Percentiles rank a stretch among this genome's conserved stretches.
These are phyloP conservation scores for Pyrenophora teres DNA, from an alignment of 2,329 filamentous ascomycete genomes.

Conservation along the genomic window DNA sequence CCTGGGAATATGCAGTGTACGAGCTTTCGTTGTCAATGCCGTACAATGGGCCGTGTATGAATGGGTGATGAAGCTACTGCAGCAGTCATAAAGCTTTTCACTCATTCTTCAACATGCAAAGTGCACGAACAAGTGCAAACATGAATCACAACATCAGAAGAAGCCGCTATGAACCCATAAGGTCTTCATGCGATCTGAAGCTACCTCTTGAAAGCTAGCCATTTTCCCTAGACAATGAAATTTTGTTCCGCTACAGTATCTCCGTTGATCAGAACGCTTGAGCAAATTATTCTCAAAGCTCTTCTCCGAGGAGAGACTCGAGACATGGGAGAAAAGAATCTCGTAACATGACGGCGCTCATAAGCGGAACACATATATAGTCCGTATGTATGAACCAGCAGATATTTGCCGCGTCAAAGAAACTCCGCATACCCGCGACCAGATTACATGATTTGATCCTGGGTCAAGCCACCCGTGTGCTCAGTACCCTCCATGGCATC, in stretches of 20 bases:
- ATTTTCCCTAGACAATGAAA: conserved; percentile 45
- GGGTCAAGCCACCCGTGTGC: conserved; percentile 72
- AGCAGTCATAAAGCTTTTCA: conserved; percentile 10
- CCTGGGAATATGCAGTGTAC: conserved; percentile 77
- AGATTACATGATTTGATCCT: conserved; percentile 93
- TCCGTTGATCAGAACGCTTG: conserved; percentile 11
- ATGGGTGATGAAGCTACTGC: conserved; percentile 69
- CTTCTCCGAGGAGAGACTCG: conserved; percentile 25
- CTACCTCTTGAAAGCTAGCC: conserved; percentile 26
- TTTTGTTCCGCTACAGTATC: conserved; percentile 29
- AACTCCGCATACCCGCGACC: neutral
- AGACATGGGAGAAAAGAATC: conserved; percentile 20
- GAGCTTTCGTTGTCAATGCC: conserved; percentile 92
- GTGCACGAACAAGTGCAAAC: neutral
- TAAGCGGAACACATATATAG: conserved; percentile 8
- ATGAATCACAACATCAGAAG: neutral
- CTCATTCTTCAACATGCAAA: too few species aligned
- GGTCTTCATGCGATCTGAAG: conserved; percentile 6
- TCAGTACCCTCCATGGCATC: conserved; percentile 84
- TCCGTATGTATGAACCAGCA: conserved; percentile 4
- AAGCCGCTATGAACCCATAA: neutral
- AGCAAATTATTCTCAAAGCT: conserved; percentile 18
- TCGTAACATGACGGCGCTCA: conserved; percentile 20
- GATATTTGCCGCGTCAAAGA: conserved; percentile 6
- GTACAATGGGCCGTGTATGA: conserved; percentile 93